Conservation (phyloP, 306 rosid species). For the Lathyrus oleraceus region DNA sequence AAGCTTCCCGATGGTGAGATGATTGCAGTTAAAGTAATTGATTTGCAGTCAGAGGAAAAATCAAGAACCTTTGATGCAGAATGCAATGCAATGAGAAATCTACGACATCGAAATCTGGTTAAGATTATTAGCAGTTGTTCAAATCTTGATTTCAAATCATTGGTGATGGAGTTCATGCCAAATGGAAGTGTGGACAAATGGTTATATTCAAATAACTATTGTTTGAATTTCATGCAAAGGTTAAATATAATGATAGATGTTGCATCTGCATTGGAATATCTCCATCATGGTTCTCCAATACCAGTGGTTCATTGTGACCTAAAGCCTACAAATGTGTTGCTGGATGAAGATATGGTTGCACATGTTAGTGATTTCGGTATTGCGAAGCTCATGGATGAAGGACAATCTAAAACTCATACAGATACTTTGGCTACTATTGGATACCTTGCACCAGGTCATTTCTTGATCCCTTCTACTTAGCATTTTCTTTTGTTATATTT, state of each 20-base stretch:
- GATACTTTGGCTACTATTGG: too few species aligned
- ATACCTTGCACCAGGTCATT: conserved; percentile 52
- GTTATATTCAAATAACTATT: conserved; percentile 35
- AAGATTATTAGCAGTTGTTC: conserved; percentile 31
- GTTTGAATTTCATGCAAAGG: too few species aligned
- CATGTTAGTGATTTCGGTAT: too few species aligned
- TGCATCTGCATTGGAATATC: too few species aligned
- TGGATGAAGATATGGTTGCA: too few species aligned
- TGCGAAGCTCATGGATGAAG: too few species aligned
- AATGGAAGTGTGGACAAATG: conserved; percentile 32
- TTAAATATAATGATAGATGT: too few species aligned
- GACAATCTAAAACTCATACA: too few species aligned
- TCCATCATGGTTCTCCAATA: too few species aligned
- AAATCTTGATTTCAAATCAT: conserved; percentile 34
- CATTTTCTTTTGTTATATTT: neutral
- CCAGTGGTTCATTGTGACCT: too few species aligned
- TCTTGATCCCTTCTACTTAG: neutral
- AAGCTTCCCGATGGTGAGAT: conserved; percentile 27
- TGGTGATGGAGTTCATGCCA: conserved; percentile 34
- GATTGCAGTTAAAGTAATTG: conserved; percentile 35
- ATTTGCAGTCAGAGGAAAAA: neutral
- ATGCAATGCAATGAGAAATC: conserved; percentile 38
- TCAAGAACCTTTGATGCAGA: conserved; percentile 30
- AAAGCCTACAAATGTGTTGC: too few species aligned
- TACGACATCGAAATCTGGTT: conserved; percentile 35